phyloP scores from a whole-genome alignment of 2,329 filamentous ascomycete species.

The Aspergillus carbonarius region DNA sequence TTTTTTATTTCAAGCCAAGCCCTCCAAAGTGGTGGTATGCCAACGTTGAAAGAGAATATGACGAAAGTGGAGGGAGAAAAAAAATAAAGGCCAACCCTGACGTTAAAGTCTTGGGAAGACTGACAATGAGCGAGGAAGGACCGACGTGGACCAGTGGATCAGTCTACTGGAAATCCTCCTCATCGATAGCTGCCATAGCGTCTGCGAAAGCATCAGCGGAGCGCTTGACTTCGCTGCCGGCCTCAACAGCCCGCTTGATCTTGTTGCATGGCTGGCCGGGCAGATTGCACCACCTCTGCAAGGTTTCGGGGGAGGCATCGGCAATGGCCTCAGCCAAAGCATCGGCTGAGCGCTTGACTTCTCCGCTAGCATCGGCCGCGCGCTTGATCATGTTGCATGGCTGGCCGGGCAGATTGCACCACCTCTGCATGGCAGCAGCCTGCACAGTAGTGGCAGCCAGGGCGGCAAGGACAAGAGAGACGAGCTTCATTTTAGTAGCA shows the following conservation, averaged over 20 bases:
- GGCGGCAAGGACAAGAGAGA: conserved; percentile 42
- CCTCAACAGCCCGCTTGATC: conserved; percentile 64
- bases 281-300: conserved; percentile 34
- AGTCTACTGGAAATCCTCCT: conserved; percentile 18
- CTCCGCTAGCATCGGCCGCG: conserved; percentile 24
- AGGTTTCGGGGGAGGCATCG: conserved; percentile 22
- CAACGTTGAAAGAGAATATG: neutral
- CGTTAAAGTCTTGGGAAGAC: neutral
- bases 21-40: neutral
- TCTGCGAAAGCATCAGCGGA: conserved; percentile 33
- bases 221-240: conserved; percentile 55
- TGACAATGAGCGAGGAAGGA: neutral
- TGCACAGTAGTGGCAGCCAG: conserved; percentile 40
- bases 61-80: neutral
- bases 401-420: conserved; percentile 32
- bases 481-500: conserved; percentile 49
- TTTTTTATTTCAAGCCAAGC: neutral
- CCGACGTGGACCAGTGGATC: neutral
- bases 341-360: conserved; percentile 34
- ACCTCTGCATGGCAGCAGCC: conserved; percentile 30
- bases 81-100: neutral
- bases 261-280: conserved; percentile 52
- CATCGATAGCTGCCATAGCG: conserved; percentile 33
- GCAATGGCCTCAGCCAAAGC: conserved; percentile 33
- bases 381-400: conserved; percentile 31